Base-by-base conservation (phyloP, 176 grass and related monocot species). In the Aechmea fasciata region DNA sequence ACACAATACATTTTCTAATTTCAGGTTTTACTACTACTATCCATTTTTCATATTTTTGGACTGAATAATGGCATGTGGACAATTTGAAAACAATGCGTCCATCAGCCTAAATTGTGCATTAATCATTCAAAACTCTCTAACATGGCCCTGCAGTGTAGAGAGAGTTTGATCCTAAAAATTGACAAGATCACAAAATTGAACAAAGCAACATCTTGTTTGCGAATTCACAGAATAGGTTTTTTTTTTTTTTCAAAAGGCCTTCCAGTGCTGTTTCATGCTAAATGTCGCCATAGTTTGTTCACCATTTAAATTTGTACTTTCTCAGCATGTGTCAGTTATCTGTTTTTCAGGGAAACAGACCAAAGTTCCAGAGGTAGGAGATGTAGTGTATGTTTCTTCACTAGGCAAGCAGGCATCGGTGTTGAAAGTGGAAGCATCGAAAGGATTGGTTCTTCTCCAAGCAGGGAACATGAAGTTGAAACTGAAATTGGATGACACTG, bases 381-480 rank as follows among this genome's bases (percentile, higher is more conserved):
- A 91, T 68, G 63, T 71, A 51, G 88, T 91, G 22, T 77, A 74
- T 64, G 79, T 91, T 68, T 72, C 81, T 79, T 84, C 81, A 52
- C 72, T 91, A 52, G 78, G 67, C 28, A 91, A 87, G 47, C 72
- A 91, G 64, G 88, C 79, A 12, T 73, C 76, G 11, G 79, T 91
- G 18, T 71, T 84, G 22, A 91, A 85, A 70, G 72, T 87, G 69
- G 81, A 91, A 71, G n/a, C 47, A 47, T 77, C 79, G 0, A 91
- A 82, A 68, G 41, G 81, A 52, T 78, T 81, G 73, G 64, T 91
- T 17, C 71, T 84, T 52, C 81, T 91, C 55, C 88, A 91, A 81
- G 82, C 78, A 14, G 72, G 84, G 57, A 87, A 87, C 51, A 84
- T 91, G 78, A 87, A 87, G 76, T 71, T 91, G 72, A 83, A 83